Percentiles rank a stretch among this genome's conserved stretches.
Evolutionary conservation across 805 yeast genomes (phyloP).

Genomic region (Candida pseudofarinosa): DNA sequence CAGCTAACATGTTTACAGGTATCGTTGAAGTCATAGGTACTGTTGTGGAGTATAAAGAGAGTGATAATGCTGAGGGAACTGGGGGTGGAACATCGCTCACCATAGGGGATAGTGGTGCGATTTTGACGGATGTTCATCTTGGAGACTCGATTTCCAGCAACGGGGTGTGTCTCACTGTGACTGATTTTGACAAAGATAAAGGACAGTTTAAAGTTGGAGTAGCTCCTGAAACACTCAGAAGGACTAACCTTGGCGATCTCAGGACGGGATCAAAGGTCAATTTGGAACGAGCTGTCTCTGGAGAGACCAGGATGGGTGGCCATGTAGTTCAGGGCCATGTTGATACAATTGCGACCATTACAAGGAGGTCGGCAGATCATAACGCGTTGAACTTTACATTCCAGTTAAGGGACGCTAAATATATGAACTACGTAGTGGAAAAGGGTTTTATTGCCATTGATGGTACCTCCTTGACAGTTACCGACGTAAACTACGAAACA

Average conservation of each 20-base stretch:
- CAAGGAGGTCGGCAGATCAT: constrained; percentile 52
- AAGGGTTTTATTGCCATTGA: constrained; percentile 93
- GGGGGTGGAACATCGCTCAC: constrained; percentile 74
- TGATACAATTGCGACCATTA: constrained; percentile 77
- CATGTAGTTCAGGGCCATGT: constrained; percentile 98
- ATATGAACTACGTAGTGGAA: constrained; percentile 76
- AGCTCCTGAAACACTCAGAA: constrained; percentile 85
- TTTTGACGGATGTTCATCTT: constrained; percentile 76
- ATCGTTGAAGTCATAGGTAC: constrained; percentile 82
- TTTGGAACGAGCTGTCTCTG: constrained; percentile 86
- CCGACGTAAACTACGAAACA: constrained; percentile 59
- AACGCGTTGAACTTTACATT: constrained; percentile 78
- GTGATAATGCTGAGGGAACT: constrained; percentile 51
- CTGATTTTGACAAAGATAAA: constrained; percentile 56
- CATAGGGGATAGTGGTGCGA: constrained; percentile 55
- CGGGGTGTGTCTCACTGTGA: constrained; percentile 91
- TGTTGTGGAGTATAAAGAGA: constrained; percentile 43
- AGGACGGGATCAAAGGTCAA: constrained; percentile 62
- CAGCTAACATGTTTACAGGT: constrained; percentile 84
- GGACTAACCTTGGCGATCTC: constrained; percentile 71
- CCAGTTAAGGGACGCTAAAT: constrained; percentile 57
- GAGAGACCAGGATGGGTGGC: constrained; percentile 88
- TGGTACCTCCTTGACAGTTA: constrained; percentile 89
- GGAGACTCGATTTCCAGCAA: constrained; percentile 93
- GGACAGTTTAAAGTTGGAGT: constrained; percentile 79